Evolutionary conservation across 768 basidiomycete species (phyloP), one percentile per base, ranked within the genome.

Genomic region (Auriculariales sp.): DNA sequence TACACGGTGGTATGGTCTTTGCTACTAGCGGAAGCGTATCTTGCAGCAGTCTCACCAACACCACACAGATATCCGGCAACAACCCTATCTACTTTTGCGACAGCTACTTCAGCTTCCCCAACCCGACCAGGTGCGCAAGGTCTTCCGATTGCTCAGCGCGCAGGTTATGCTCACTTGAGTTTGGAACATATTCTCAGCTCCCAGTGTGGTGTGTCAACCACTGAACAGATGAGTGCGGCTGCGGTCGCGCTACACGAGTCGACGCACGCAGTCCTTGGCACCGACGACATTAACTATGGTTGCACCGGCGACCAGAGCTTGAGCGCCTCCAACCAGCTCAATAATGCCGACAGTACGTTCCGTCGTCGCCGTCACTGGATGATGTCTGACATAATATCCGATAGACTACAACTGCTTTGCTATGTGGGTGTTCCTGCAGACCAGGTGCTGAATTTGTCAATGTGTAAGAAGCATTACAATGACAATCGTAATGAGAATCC

Each of bases 281-380:
- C 70, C 29, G 64, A 63, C 48, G 71, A 74, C 54, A 57, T 71
- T 29, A 61, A 53, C 42, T 70, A 71, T 52, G 68, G 70, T n/a
- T 71, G 69, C 53, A 52, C 66, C 46, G 56, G 58, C 42, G 69
- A 72, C 56, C 68, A 71, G 59, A 59, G 55, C 11, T 65, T 66
- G 49, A 62, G 67, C 36, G 64, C 61, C 27, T 51, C 64, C 17
- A 46, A 34, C 47, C n/a, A 39, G 9, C 14, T n/a, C 50, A 39
- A 29, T 44, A 72, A 74, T 55, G 71, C 71, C n/a, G 72, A 74
- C 54, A 72, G n/a, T n/a, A n/a, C n/a, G n/a, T n/a, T n/a, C n/a
- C n/a, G n/a, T n/a, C n/a, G n/a, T n/a, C n/a, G n/a, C n/a, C n/a
- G n/a, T n/a, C n/a, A n/a, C n/a, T n/a, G n/a, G n/a, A n/a, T n/a